Evolutionary conservation across 768 basidiomycete genomes (phyloP).

Genomic region (Vishniacozyma victoriae): DNA sequence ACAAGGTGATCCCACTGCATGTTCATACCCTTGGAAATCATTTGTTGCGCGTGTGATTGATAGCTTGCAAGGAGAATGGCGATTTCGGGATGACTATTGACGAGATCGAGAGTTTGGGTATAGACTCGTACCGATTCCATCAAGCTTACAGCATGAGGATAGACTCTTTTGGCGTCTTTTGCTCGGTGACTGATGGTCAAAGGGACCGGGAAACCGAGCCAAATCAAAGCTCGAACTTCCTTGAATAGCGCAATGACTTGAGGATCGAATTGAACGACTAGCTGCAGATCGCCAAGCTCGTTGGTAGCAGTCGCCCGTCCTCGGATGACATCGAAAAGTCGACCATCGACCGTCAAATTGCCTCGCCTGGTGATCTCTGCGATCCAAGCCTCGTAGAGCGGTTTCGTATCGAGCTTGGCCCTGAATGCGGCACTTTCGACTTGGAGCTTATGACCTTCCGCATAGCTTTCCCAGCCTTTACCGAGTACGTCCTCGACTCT

Average conservation of each 20-base stretch:
- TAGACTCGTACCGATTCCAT: constrained; percentile 99
- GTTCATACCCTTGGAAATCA: constrained; percentile 86
- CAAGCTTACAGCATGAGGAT: constrained; percentile 81
- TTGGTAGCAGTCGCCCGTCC: constrained; percentile 40
- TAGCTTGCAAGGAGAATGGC: constrained; percentile 93
- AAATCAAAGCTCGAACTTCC: constrained; percentile 89
- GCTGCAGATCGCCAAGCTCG: constrained; percentile 54
- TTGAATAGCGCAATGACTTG: constrained; percentile 94
- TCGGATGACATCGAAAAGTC: constrained; percentile 75
- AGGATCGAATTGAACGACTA: constrained; percentile 95
- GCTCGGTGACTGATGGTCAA: constrained; percentile 93
- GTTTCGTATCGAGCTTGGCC: constrained; percentile 88
- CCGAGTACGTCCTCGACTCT: constrained; percentile 95
- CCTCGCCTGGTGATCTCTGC: constrained; percentile 81
- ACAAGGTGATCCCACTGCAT: constrained; percentile 97
- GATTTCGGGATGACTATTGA: constrained; percentile 83
- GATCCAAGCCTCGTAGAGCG: constrained; percentile 94
- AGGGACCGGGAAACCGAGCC: constrained; percentile 93
- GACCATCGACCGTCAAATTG: constrained; percentile 61
- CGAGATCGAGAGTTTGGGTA: constrained; percentile 85
- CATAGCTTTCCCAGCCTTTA: constrained; percentile 97
- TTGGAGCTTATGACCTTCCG: constrained; percentile 97
- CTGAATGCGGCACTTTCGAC: constrained; percentile 85
- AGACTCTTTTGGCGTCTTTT: constrained; percentile 96
- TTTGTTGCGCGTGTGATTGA: constrained; percentile 83